Base-by-base conservation (phyloP, 2,329 filamentous ascomycete species). In the Macrophomina pseudophaseolina region DNA sequence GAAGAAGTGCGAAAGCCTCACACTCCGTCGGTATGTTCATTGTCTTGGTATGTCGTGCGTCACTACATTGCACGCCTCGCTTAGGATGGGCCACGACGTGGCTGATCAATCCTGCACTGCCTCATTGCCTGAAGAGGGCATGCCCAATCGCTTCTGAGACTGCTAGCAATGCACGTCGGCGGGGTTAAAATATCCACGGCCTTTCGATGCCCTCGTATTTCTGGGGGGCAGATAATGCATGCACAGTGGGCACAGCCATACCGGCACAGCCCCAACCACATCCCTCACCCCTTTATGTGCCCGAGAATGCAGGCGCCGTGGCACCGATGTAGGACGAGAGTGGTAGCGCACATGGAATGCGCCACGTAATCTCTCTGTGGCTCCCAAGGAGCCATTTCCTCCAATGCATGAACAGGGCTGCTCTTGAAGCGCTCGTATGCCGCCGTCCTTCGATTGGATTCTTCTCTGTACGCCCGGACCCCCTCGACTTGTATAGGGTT, bases 341-440 rank as follows among this genome's bases (percentile, higher is more conserved):
- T 35, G 32, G 33, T 18, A 54, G 35, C n/a, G 33, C 33, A 54
- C 33, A 40, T 40, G 52, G 52, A 54, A 54, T 54, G 52, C 52
- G 52, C 52, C 52, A 54, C 52, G 52, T 54, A 38, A 40, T 35
- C 33, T 38, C 52, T 38, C 16, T 58, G 53, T 58, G 53, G 53
- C 53, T 58, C 42, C 35, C 53, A 58, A 58, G 53, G 33, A 58
- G 53, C 35, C 4, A 42, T 58, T 18, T 42, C 53, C 35, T 42
- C 23, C 35, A 38, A 33, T 35, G 52, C 52, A 54, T 33, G 52
- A 33, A 54, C 33, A 35, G 35, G 11, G 52, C 52, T 8, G 23
- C n/a, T 54, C 18, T n/a, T 16, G 32, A 53, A 35, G 51, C 51
- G 16, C 51, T 35, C n/a, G 32, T 35, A 16, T 53, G 51, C 16